phyloP scores from a whole-genome alignment of 2,329 filamentous ascomycete genomes.

The Drechslerella coelobrocha region DNA sequence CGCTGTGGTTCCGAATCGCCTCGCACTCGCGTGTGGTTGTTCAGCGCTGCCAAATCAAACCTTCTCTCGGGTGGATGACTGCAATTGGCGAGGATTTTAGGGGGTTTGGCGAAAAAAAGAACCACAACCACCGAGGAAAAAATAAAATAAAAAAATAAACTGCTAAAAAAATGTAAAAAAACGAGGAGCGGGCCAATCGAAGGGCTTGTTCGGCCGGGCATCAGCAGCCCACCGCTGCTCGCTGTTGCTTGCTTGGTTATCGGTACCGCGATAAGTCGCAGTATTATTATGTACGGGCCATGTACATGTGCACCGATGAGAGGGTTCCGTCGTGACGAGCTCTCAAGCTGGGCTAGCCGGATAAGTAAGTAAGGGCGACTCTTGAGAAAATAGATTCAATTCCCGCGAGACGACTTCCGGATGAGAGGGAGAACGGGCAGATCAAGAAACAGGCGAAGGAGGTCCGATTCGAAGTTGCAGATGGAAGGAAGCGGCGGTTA shows the following conservation, averaged over 20 bases:
- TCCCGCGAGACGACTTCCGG: slow-evolving; percentile 1
- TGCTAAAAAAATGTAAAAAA: too few species aligned
- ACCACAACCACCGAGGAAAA: slow-evolving; percentile 6
- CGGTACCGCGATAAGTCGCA: slow-evolving; percentile 10
- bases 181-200: slow-evolving; percentile 5
- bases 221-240: slow-evolving; percentile 3
- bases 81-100: slow-evolving; percentile 50
- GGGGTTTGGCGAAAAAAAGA: slow-evolving; percentile 11
- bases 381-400: not conserved
- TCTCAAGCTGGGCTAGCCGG: slow-evolving; percentile 1
- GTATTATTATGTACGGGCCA: not conserved
- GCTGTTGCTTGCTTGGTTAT: not conserved
- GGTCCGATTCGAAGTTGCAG: not conserved
- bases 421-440: not conserved
- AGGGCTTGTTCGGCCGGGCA: slow-evolving; percentile 4
- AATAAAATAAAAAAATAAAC: too few species aligned
- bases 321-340: slow-evolving; percentile 1
- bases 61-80: slow-evolving; percentile 49
- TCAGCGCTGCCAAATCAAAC: slow-evolving; percentile 36
- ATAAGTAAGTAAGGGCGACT: not conserved
- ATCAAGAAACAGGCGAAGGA: too few species aligned
- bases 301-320: not conserved
- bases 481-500: not conserved
- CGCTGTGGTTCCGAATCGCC: slow-evolving; percentile 42
- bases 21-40: slow-evolving; percentile 49